Evolutionary conservation across 345 rosid species (phyloP).

Genomic region (Mercurialis annua): DNA sequence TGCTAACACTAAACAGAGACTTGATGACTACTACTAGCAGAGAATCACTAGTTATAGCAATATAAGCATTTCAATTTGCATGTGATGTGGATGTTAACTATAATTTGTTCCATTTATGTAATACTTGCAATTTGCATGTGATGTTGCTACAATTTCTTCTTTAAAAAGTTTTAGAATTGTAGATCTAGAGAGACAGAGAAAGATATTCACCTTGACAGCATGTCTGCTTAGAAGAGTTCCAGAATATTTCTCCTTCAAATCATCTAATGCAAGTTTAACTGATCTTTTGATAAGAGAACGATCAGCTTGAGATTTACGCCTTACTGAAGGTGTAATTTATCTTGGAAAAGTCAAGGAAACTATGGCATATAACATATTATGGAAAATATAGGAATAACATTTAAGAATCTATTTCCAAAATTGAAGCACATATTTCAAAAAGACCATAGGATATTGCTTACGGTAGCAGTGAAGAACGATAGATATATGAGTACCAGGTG

Average conservation of each 20-base stretch:
- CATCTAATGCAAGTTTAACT: slow-evolving; percentile 63
- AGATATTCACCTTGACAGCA: slow-evolving; percentile 59
- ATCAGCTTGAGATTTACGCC: slow-evolving; percentile 43
- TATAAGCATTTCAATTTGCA: not conserved
- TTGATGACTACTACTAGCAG: too few species aligned
- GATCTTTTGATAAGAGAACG: slow-evolving; percentile 53
- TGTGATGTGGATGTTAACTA: not conserved
- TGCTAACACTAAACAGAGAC: not conserved
- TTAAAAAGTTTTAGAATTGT: not conserved
- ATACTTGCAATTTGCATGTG: not conserved
- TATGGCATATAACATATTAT: not conserved
- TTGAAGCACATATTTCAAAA: slow-evolving; percentile 4
- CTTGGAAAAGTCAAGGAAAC: slow-evolving; percentile 47
- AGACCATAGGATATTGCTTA: slow-evolving; percentile 48
- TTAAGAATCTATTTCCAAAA: not conserved
- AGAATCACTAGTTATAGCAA: not conserved
- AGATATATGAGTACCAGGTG: slow-evolving; percentile 44
- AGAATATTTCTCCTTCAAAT: slow-evolving; percentile 68
- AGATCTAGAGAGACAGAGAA: not conserved
- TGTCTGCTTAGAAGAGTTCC: slow-evolving; percentile 71
- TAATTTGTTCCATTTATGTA: too few species aligned
- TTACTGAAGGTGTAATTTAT: slow-evolving; percentile 25
- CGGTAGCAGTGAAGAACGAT: slow-evolving; percentile 68
- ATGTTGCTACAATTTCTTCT: not conserved
- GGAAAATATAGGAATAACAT: not conserved